Base-by-base conservation (phyloP, 176 grass and related monocot genomes). In the Carex scoparia region DNA sequence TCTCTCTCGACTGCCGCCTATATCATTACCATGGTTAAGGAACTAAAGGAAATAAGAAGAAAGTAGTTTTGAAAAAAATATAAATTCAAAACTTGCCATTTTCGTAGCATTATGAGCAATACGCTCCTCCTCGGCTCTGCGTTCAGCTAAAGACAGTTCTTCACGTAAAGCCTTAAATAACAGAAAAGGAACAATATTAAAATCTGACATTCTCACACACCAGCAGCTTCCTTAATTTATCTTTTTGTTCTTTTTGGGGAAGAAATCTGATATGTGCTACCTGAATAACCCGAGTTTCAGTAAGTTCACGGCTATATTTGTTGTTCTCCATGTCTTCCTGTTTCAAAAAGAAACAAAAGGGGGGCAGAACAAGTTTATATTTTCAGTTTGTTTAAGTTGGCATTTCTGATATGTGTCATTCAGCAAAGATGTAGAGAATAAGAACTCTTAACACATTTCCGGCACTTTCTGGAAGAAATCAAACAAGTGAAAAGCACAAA, bases 1-100 rank as follows among this genome's bases (percentile, higher is more conserved):
- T 99, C 96, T 94, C 96, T 99, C 81, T 95, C 91, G 80, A 99
- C 93, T 77, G 96, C 96, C 88, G 93, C 91, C 96, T 99, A 90
- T 78, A 79, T 87, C 80, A 84, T 89, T 65, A 83, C 66, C 53
- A 82, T 37, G 69, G 15, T 61, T 65, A 68, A 65, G 57, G 66
- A 86, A 54, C 65, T 85, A 38, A 38, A 84, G 71, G 64, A 85
- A 84, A 83, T 60, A 30, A 85, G 30, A 68, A 54, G 5, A 40
- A 27, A 51, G 5, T 49, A 84, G 66, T 79, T 65, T n/a, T 32
- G 79, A 61, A 77, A 54, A 81, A 81, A 79, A 18, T 80, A 81
- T 31, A 64, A 3, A 61, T 72, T 61, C 33, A 57, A 6, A 44
- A 88, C 87, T 73, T 89, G 90, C 93, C 96, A 99, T 95, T 70